phyloP scores from a whole-genome alignment of 1,284 basidiomycete species.

The Porogramme epimiltina region DNA sequence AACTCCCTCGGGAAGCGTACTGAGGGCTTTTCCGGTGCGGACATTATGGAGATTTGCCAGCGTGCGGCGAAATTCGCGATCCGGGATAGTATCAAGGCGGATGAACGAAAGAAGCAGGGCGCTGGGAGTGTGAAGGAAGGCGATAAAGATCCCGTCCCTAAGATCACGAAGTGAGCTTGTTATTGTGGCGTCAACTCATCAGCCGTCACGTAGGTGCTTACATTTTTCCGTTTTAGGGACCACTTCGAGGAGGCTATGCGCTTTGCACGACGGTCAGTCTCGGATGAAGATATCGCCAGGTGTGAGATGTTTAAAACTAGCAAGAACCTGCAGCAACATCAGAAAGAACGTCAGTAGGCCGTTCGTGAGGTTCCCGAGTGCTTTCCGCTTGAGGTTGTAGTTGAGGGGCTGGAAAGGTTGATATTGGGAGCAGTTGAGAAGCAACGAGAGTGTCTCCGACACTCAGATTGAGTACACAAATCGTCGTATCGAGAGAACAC shows the following conservation, averaged over 20 bases:
- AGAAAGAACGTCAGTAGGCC: too few species aligned
- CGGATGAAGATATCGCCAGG: conserved; percentile 92
- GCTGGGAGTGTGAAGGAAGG: conserved; percentile 72
- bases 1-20: conserved; percentile 90
- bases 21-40: conserved; percentile 98
- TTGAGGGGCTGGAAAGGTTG: too few species aligned
- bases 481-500: too few species aligned
- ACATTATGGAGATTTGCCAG: conserved; percentile 98
- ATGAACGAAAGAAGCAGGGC: conserved; percentile 83
- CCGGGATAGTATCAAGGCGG: conserved; percentile 92
- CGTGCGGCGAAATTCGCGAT: conserved; percentile 97
- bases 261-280: conserved; percentile 89
- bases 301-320: conserved; percentile 95
- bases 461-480: too few species aligned
- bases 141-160: conserved; percentile 93
- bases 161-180: conserved; percentile 83
- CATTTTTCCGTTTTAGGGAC: conserved; percentile 47
- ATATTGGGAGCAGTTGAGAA: too few species aligned
- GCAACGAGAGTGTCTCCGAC: too few species aligned
- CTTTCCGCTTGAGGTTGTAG: too few species aligned
- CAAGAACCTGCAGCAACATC: conserved; percentile 88
- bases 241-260: conserved; percentile 99
- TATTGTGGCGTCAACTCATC: background rate
- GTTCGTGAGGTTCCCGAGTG: too few species aligned
- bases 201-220: conserved; percentile 1